These are phyloP conservation scores for Daldinia decipiens DNA, from an alignment of 495 filamentous ascomycete genomes.

Conservation along the genomic window DNA sequence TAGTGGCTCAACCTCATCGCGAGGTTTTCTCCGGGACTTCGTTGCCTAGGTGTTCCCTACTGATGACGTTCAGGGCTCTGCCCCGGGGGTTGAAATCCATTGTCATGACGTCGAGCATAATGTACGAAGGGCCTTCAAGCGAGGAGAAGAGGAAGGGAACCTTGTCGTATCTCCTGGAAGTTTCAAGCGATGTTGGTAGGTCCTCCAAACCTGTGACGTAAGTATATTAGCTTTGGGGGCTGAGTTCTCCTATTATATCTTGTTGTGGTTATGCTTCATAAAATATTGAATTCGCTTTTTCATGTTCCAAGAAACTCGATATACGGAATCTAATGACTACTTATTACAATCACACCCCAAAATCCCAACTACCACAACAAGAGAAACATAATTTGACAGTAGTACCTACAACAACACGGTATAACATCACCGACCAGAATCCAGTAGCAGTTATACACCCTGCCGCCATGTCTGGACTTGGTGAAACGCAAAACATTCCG, in stretches of 20 bases:
- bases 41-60: conserved; percentile 39
- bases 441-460: conserved; percentile 41
- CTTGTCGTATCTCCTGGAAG: neutral
- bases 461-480: conserved; percentile 47
- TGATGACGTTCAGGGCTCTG: conserved; percentile 42
- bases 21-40: conserved; percentile 21
- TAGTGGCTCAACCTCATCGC: conserved; percentile 42
- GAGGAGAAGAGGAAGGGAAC: neutral
- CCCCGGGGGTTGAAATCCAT: neutral
- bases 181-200: neutral
- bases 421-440: conserved; percentile 37
- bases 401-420: conserved; percentile 34
- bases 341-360: conserved; percentile 19
- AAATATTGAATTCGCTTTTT: conserved; percentile 23
- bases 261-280: conserved; percentile 28
- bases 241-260: neutral
- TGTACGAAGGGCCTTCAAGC: conserved; percentile 25
- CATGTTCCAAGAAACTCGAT: neutral
- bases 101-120: conserved; percentile 46
- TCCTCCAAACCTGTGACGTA: conserved; percentile 34
- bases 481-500: conserved; percentile 32
- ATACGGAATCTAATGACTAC: conserved; percentile 21
- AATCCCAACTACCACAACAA: conserved; percentile 9
- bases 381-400: conserved; percentile 14
- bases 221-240: conserved; percentile 1